These are phyloP conservation scores for Trypanosoma platydactyli DNA, from an alignment of 208 protist genomes.

Conservation along the genomic window DNA sequence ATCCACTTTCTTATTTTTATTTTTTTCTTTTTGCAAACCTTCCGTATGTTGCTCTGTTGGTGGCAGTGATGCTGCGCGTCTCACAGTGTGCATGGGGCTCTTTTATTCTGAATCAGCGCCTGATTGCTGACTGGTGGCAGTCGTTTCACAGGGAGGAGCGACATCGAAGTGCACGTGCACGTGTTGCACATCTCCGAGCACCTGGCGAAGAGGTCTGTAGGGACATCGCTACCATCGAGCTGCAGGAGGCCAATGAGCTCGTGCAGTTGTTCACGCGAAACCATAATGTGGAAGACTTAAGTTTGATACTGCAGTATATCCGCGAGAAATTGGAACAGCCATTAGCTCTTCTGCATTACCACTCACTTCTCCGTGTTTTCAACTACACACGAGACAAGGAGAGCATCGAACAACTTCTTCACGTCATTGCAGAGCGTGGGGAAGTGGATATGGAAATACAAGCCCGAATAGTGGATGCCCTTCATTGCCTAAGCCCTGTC, in stretches of 20 bases:
- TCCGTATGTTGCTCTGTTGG: neutral
- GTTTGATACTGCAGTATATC: constrained; percentile 69
- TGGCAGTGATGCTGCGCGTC: constrained; percentile 13
- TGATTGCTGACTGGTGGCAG: constrained; percentile 85
- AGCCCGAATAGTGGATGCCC: constrained; percentile 63
- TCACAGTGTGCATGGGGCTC: constrained; percentile 16
- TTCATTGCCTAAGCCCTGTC: constrained; percentile 59
- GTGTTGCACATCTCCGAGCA: constrained; percentile 38
- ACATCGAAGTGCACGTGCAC: constrained; percentile 47
- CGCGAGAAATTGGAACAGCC: constrained; percentile 65
- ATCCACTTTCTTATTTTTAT: constrained; percentile 12
- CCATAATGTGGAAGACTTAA: constrained; percentile 72
- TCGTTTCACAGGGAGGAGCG: constrained; percentile 67
- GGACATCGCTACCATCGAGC: constrained; percentile 11
- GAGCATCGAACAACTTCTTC: constrained; percentile 74
- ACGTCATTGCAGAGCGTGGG: constrained; percentile 61
- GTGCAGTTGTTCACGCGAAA: constrained; percentile 60
- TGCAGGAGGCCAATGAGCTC: constrained; percentile 62
- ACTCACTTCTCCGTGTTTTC: constrained; percentile 80
- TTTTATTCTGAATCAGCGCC: constrained; percentile 54
- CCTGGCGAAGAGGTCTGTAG: neutral
- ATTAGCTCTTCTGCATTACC: constrained; percentile 68
- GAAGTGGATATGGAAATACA: constrained; percentile 68
- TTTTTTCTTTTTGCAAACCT: constrained; percentile 17
- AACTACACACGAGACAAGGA: constrained; percentile 67